Base-by-base conservation (phyloP, 345 rosid species). In the Citrus glauca region DNA sequence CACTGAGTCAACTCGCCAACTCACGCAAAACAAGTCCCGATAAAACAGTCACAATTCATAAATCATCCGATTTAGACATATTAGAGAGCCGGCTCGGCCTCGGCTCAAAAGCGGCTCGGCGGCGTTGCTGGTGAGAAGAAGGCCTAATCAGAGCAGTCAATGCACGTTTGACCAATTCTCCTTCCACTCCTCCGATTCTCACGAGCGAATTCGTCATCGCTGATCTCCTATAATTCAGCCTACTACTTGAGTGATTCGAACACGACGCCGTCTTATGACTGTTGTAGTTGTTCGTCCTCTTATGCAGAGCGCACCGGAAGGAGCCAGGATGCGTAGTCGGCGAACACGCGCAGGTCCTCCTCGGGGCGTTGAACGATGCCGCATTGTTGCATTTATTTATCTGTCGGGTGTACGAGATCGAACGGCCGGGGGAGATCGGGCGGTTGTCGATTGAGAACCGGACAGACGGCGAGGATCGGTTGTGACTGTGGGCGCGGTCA, bases 121-220 rank as follows among this genome's bases (percentile, higher is more conserved):
- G 87, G 79, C 87, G 81, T 53, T 85, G 88, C 76, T 87, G 89
- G 72, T 90, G 89, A 5, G 93, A 88, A 4, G 91, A 90, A 5
- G 93, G 93, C 19, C 91, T 76, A 24, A 90, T 90, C 81, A 90
- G 72, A 6, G 91, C 90, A 2, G 90, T 73, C 37, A 88, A 71
- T 4, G 91, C 90, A 79, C 93, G 83, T 62, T 79, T 90, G 37
- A 90, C 90, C 88, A 84, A 74, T 61, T 90, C 93, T 17, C 93
- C 93, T 62, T 90, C 93, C 30, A 90, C 91, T 27, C 93, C 91
- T 20, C 90, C 81, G 66, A 90, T 88, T 71, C 93, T 88, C 32
- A 87, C 91, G 4, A 90, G 80, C 9, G 93, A 88, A 67, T 90
- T 90, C 81, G 83, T 87, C 91, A 90, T 90, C 32, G 91, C 91